Evolutionary conservation across 768 basidiomycete species (phyloP).

Genomic region (Termitomyces bulborhizus): DNA sequence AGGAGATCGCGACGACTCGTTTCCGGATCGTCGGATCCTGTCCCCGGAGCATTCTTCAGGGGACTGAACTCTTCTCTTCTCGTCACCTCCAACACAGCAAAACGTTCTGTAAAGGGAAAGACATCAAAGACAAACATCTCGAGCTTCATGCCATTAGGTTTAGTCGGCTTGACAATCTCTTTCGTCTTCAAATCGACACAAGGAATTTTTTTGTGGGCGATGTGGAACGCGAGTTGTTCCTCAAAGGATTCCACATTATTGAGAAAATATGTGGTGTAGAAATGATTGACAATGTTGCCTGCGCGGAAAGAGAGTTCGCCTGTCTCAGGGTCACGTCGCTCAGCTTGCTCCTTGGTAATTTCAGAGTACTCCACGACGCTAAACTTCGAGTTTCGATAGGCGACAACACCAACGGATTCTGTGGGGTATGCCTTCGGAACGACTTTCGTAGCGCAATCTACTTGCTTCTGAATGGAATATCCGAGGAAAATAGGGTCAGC

Average conservation of each 20-base stretch:
- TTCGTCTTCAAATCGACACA: conserved; percentile 69
- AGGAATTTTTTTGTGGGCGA: conserved; percentile 96
- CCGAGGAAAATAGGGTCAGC: conserved; percentile 98
- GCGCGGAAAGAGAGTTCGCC: conserved; percentile 88
- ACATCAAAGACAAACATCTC: conserved; percentile 99
- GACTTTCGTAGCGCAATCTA: conserved; percentile 93
- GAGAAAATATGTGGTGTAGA: conserved; percentile 88
- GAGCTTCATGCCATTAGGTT: conserved; percentile 99
- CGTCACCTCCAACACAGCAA: conserved; percentile 85
- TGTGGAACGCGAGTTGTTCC: conserved; percentile 89
- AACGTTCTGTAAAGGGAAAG: conserved; percentile 82
- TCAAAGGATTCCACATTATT: conserved; percentile 77
- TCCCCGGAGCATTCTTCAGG: conserved; percentile 94
- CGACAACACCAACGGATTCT: conserved; percentile 95
- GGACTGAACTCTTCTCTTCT: conserved; percentile 93
- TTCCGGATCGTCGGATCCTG: conserved; percentile 82
- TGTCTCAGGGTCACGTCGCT: conserved; percentile 57
- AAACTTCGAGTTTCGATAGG: conserved; percentile 73
- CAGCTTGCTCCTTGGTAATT: conserved; percentile 83
- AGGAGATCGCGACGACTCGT: conserved; percentile 89
- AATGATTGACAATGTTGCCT: conserved; percentile 97
- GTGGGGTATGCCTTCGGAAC: conserved; percentile 83
- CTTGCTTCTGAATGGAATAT: conserved; percentile 82
- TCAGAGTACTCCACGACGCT: conserved; percentile 98
- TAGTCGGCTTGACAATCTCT: conserved; percentile 65